Conservation (phyloP, 441 rosid species). For the Erodium moschatum region DNA sequence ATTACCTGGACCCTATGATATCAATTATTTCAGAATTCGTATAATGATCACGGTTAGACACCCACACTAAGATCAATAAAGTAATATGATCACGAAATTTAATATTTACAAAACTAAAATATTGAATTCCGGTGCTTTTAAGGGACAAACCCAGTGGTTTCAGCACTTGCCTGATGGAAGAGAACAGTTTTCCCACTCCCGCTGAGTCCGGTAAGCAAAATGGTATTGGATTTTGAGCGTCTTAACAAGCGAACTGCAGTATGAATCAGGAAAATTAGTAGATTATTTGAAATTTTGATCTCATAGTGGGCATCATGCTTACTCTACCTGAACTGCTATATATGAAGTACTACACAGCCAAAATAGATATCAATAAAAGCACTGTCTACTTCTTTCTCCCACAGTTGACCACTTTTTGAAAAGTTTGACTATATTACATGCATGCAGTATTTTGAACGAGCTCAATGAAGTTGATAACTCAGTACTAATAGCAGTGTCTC, state of each 20-base stretch:
- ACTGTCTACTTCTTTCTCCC: neutral
- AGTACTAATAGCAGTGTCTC: neutral
- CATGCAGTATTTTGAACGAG: neutral
- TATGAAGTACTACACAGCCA: neutral
- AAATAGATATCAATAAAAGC: neutral
- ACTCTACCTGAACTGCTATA: neutral
- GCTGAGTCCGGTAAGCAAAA: constrained; percentile 61
- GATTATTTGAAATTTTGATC: neutral
- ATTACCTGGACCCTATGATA: neutral
- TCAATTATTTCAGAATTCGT: neutral
- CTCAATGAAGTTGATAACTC: neutral
- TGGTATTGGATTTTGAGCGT: constrained; percentile 51
- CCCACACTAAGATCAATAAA: neutral
- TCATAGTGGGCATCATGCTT: neutral
- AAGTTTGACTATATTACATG: neutral
- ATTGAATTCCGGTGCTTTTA: neutral
- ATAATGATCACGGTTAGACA: neutral
- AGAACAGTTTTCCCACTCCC: constrained; percentile 79
- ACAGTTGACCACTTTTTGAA: neutral
- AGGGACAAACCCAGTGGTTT: constrained; percentile 6
- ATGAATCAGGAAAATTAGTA: constrained; percentile 5
- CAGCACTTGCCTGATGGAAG: constrained; percentile 57
- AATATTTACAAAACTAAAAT: neutral
- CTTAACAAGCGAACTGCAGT: constrained; percentile 49
- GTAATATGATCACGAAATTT: neutral